phyloP scores from a whole-genome alignment of 441 rosid genomes.

The Populus hybrid region DNA sequence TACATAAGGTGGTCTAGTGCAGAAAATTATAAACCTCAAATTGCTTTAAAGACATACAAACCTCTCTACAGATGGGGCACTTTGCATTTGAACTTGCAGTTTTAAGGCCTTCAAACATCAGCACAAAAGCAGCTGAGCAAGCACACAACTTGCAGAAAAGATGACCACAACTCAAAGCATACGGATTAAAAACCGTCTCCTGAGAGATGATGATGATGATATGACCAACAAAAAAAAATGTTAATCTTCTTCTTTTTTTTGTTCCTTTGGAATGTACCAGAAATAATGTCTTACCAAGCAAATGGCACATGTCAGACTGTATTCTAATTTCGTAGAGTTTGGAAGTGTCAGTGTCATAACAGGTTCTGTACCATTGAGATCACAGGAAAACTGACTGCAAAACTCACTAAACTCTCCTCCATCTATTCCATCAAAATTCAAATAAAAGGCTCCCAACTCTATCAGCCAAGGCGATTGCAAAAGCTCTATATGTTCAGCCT shows the following conservation, averaged over 20 bases:
- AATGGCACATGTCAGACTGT: constrained; percentile 71
- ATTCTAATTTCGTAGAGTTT: constrained; percentile 58
- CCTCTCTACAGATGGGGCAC: constrained; percentile 95
- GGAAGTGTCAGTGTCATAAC: constrained; percentile 58
- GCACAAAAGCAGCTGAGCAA: constrained; percentile 82
- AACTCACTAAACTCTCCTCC: constrained; percentile 36
- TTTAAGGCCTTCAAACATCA: constrained; percentile 68
- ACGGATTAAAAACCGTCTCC: constrained; percentile 83
- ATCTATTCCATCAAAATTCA: constrained; percentile 56
- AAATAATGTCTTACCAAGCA: constrained; percentile 56
- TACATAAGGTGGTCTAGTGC: not conserved
- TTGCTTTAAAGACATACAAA: constrained; percentile 21
- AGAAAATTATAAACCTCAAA: not conserved
- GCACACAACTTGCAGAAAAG: constrained; percentile 85
- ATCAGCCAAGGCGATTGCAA: constrained; percentile 92
- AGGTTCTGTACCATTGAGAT: constrained; percentile 46
- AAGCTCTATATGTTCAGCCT: constrained; percentile 78
- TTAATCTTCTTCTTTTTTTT: not conserved
- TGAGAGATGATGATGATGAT: constrained; percentile 24
- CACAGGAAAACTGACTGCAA: constrained; percentile 54
- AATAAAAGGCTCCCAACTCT: constrained; percentile 83
- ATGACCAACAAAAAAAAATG: not conserved
- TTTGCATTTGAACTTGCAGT: constrained; percentile 54
- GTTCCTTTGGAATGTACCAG: not conserved
- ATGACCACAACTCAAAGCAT: constrained; percentile 85